Base-by-base conservation (phyloP, 2,329 filamentous ascomycete species). In the Plectosphaerella cucumerina region DNA sequence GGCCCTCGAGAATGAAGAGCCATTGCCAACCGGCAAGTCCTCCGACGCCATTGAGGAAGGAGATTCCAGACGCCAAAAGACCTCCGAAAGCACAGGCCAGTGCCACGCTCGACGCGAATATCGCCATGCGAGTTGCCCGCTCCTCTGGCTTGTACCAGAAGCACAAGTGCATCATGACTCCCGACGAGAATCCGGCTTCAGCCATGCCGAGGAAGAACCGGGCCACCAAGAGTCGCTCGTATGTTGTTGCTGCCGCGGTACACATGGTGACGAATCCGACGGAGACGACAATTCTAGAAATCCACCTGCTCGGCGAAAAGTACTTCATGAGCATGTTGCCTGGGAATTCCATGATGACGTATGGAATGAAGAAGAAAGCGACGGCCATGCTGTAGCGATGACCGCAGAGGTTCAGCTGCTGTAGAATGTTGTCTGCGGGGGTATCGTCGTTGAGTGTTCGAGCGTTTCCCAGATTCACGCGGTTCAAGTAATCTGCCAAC, bases 111-210 rank as follows among this genome's bases (percentile, higher is more conserved):
- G 74, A 80, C 58, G 79, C 84, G 60, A 84, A 85, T 3, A 84
- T 68, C 3, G 79, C 77, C 33, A 84, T 75, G 2, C 81, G 70
- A 47, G 76, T 82, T 48, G 81, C 78, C 37, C 77, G 67, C 58
- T 85, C 81, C 45, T 78, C 72, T 6, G 77, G 69, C 51, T 78
- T 80, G 53, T 85, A 85, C 79, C 81, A 85, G 70, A 81, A 81
- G 0, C 77, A 80, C 2, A 84, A 65, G 50, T 83, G 78, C 58
- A 79, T 82, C 21, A 78, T 71, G 5, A 81, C 70, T 6, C 74
- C 76, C 1, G 77, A 77, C 48, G 78, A 76, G 41, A 80, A 73
- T 6, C 75, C 75, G 23, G 70, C 72, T 52, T 81, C 78, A 10
- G 71, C 66, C 14, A 80, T 58, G 15, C 78, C 78, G 2, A 81